A percentile compares a stretch with the other conserved stretches of the same genome.
phyloP scores from a whole-genome alignment of 345 rosid genomes.

The Melaleuca alternifolia region DNA sequence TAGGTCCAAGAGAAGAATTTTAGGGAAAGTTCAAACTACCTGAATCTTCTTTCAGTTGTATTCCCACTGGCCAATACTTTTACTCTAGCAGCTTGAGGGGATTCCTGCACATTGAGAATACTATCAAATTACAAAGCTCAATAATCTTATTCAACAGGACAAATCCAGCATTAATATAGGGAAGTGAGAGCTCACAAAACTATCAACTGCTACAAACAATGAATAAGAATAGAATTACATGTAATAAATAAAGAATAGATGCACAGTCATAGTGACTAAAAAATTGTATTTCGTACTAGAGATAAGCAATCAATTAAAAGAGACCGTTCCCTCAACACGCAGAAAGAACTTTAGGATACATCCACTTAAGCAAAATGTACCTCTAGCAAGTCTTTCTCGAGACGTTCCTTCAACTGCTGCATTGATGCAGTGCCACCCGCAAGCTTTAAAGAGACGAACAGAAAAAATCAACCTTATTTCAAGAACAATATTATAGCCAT shows the following conservation, averaged over 20 bases:
- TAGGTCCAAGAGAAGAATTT: background rate
- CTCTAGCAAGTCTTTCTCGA: constrained; percentile 95
- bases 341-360: background rate
- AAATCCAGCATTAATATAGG: background rate
- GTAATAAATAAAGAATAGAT: background rate
- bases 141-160: background rate
- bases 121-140: background rate
- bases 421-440: constrained; percentile 99
- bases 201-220: background rate
- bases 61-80: constrained; percentile 97
- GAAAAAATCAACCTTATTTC: background rate
- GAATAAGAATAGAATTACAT: background rate
- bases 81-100: constrained; percentile 98
- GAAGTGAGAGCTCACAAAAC: background rate
- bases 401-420: constrained; percentile 98
- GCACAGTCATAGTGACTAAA: background rate
- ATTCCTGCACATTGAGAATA: constrained; percentile 44
- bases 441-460: constrained; percentile 39
- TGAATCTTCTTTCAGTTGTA: constrained; percentile 91
- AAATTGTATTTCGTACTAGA: background rate
- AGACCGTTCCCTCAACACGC: background rate
- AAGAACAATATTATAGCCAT: background rate
- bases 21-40: constrained; percentile 24
- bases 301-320: background rate
- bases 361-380: constrained; percentile 16